Evolutionary conservation across 2,329 filamentous ascomycete species (phyloP).

Genomic region (Colletotrichum ledebouriae): DNA sequence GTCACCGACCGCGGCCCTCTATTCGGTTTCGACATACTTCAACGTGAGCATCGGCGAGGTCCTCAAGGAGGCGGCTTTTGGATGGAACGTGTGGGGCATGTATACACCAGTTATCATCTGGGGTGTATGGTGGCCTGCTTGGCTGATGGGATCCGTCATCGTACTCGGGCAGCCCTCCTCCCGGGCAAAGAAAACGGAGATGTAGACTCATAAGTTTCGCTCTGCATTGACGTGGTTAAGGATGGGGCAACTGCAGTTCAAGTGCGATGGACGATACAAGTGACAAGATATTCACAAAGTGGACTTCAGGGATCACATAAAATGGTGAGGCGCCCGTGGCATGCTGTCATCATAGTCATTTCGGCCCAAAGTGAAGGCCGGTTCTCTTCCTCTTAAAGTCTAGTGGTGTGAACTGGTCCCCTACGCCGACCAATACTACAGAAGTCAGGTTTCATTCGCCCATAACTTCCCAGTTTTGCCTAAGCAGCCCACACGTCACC

Average conservation of each 20-base stretch:
- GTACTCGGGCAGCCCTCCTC: conserved; percentile 57
- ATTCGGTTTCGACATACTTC: conserved; percentile 59
- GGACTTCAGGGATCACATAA: neutral
- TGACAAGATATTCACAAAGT: too few relatives aligned
- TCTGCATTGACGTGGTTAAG: too few relatives aligned
- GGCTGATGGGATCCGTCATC: conserved; percentile 75
- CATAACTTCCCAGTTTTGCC: conserved; percentile 39
- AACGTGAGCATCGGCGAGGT: conserved; percentile 66
- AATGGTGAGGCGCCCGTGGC: neutral
- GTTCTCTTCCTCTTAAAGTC: conserved; percentile 35
- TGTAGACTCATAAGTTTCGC: neutral
- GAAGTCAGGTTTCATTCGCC: conserved; percentile 3
- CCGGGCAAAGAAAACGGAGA: neutral
- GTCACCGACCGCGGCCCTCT: conserved; percentile 71
- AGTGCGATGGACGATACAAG: too few relatives aligned
- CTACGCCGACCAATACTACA: conserved; percentile 26
- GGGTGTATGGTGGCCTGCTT: conserved; percentile 96
- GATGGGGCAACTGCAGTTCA: too few relatives aligned
- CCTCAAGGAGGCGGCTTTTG: conserved; percentile 81
- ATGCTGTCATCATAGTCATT: conserved; percentile 37
- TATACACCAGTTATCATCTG: conserved; percentile 92
- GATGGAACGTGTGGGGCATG: conserved; percentile 90
- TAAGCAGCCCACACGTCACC: conserved; percentile 96
- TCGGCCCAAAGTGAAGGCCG: conserved; percentile 25
- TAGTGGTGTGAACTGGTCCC: conserved; percentile 41